Conservation (phyloP, 306 rosid genomes). For the Hippophae gyantsensis region DNA sequence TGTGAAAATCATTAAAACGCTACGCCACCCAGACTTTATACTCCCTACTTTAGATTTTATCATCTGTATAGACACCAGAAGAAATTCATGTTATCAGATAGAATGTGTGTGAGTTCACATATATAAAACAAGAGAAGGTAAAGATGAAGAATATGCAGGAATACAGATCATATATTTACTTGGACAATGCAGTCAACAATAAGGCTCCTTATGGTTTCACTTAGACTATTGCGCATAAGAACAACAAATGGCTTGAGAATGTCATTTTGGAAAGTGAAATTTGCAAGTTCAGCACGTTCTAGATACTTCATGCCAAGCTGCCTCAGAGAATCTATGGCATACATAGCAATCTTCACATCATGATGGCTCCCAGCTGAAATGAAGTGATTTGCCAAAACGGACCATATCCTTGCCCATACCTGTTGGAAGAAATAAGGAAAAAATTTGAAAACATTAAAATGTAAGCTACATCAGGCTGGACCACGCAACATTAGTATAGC, state of each 20-base stretch:
- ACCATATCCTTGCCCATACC: constrained; percentile 99
- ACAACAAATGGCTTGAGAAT: constrained; percentile 98
- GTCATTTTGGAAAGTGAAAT: constrained; percentile 95
- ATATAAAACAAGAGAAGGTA: background rate
- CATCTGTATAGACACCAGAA: constrained; percentile 54
- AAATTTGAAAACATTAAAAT: no score
- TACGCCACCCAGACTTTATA: constrained; percentile 97
- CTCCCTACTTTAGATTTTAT: constrained; percentile 96
- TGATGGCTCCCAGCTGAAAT: constrained; percentile 97
- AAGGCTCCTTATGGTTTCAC: constrained; percentile 80
- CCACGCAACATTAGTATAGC: no score
- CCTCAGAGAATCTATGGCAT: constrained; percentile 93
- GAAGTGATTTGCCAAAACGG: constrained; percentile 90
- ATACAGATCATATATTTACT: constrained; percentile 32
- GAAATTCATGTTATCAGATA: constrained; percentile 13
- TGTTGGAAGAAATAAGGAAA: constrained; percentile 17
- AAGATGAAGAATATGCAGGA: background rate
- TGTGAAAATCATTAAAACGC: constrained; percentile 95
- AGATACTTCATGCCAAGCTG: constrained; percentile 98
- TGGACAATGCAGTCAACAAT: constrained; percentile 98
- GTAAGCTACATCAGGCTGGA: no score
- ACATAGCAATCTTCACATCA: constrained; percentile 93
- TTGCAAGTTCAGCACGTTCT: constrained; percentile 95
- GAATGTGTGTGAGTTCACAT: background rate
- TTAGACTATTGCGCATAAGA: constrained; percentile 96